Base-by-base conservation (phyloP, 2,329 filamentous ascomycete species). In the Ceratocystiopsis minuta region DNA sequence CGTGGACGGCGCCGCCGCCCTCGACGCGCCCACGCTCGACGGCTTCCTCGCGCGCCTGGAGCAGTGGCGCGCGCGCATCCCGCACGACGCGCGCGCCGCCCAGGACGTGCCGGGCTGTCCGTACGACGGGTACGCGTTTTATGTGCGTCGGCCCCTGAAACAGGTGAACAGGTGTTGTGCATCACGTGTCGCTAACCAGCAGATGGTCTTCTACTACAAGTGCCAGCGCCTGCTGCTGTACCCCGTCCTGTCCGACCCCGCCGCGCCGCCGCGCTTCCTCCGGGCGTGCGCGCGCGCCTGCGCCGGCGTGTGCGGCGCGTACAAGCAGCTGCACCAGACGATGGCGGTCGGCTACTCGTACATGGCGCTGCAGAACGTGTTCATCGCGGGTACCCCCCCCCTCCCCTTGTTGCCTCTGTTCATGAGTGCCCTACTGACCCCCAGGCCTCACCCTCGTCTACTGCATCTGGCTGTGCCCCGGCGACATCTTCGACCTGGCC, bases 361-460 rank as follows among this genome's bases (percentile, higher is more conserved):
- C 28, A 41, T 41, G 40, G 40, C 40, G 3, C 31, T 41, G 28
- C 40, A 41, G 18, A 41, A 41, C 28, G 40, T 41, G 9, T 41
- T 41, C 13, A 41, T 41, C 10, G 40, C 47, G 43, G n/a, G n/a
- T n/a, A n/a, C n/a, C n/a, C n/a, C n/a, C n/a, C n/a, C n/a, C n/a
- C n/a, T n/a, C n/a, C n/a, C n/a, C n/a, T n/a, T n/a, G n/a, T n/a
- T n/a, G n/a, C n/a, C n/a, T n/a, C n/a, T n/a, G n/a, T n/a, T n/a
- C n/a, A n/a, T n/a, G n/a, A n/a, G n/a, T n/a, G n/a, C n/a, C n/a
- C n/a, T n/a, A n/a, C n/a, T n/a, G n/a, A n/a, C n/a, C n/a, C n/a
- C n/a, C n/a, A n/a, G 54, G 54, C 3, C 43, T 56, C 5, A 56
- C 54, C 3, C 47, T 58, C 15, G 46, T 57, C 11, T 58, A 57